Base-by-base conservation (phyloP, 169 alveolate species). In the Plasmodium ovale region DNA sequence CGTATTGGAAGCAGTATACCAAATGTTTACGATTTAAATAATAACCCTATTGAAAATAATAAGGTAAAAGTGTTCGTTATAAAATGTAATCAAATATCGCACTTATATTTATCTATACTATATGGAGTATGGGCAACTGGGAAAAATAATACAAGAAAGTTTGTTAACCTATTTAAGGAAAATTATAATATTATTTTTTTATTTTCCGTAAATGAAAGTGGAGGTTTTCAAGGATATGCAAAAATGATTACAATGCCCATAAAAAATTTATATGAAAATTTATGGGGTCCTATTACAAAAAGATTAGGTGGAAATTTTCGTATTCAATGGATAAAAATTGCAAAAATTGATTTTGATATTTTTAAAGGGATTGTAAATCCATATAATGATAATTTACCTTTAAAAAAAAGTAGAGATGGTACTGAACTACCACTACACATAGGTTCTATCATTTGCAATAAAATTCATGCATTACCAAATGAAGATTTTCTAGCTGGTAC, bases 101-200 rank as follows among this genome's bases (percentile, higher is more conserved):
- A 94, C 88, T 71, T 94, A 16, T 89, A 87, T 59, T 79, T 87
- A 54, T 94, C 97, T 39, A 87, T 94, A 39, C 74, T 91, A 68
- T 88, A 77, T 58, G 97, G 97, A 27, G 91, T 92, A 7, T 94
- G 97, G 97, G 96, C 97, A 5, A 94, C 97, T 1, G 94, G 96
- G 33, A 73, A 73, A 33, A 42, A 79, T 68, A 94, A 94, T 67
- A 92, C 96, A 9, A 44, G 82, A 33, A 92, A 88, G 64, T 87
- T 94, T 59, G 42, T 31, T 4, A 65, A 64, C 33, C 94, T 96
- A 6, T 94, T 92, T 60, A 65, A 47, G 49, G 64, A 87, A 44
- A 71, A 88, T 42, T 93, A 94, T 56, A 94, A 93, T 25, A 94
- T 94, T 19, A 71, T 94, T 27, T 92, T 94, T 58, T 72, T 94